Evolutionary conservation across 164 flowering plant genomes (phyloP).

Genomic region (Umbilicus rupestris): DNA sequence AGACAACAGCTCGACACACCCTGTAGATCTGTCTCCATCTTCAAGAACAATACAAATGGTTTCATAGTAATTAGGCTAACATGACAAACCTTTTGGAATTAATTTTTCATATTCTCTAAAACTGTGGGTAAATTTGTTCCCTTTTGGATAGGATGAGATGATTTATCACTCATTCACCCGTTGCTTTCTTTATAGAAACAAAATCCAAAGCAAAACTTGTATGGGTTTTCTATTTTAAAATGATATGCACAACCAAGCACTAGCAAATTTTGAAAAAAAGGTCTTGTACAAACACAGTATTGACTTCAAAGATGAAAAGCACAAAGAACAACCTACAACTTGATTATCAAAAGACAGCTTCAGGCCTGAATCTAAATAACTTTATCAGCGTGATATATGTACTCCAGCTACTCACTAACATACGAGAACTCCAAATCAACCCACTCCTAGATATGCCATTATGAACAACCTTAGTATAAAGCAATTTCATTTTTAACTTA

Average conservation of each 20-base stretch:
- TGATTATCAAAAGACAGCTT: background rate
- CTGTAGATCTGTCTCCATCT: conserved; percentile 1
- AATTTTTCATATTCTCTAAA: background rate
- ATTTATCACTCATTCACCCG: background rate
- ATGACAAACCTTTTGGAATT: background rate
- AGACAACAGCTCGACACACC: background rate
- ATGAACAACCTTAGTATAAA: background rate
- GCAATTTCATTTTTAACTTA: background rate
- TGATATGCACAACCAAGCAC: no score
- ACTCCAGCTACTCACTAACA: background rate
- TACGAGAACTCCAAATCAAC: background rate
- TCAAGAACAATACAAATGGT: background rate
- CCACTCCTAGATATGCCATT: background rate
- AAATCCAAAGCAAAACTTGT: no score
- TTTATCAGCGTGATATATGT: background rate
- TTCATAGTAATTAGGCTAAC: background rate
- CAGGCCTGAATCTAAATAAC: background rate
- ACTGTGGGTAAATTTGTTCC: background rate
- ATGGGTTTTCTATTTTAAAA: no score
- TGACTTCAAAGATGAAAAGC: background rate
- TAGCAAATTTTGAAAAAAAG: no score
- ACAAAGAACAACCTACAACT: background rate
- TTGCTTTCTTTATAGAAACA: no score
- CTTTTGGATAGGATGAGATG: background rate
- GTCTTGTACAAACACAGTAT: no score